phyloP scores from a whole-genome alignment of 371 early-diverging fungal genomes.

The Mucor racemosus region DNA sequence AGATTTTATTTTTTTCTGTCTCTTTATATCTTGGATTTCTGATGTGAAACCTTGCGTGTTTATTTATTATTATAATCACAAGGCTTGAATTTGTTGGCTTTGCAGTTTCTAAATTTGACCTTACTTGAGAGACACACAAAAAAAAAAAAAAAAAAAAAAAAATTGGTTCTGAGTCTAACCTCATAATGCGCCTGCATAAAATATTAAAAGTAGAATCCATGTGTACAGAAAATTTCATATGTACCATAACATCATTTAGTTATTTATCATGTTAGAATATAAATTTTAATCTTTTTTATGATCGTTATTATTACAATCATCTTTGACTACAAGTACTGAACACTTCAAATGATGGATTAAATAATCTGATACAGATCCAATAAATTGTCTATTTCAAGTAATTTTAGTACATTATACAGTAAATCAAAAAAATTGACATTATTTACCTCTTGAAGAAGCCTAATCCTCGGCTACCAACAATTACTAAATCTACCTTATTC shows the following conservation, averaged over 20 bases:
- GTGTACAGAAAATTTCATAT: neutral
- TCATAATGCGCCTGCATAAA: too few species aligned
- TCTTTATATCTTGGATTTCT: neutral
- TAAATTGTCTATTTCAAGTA: slow-evolving; percentile 18
- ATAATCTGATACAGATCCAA: slow-evolving; percentile 42
- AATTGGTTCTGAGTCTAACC: too few species aligned
- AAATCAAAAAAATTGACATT: neutral
- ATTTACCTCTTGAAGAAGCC: slow-evolving; percentile 30
- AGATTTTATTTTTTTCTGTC: neutral
- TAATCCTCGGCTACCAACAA: slow-evolving; percentile 32
- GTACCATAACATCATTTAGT: neutral
- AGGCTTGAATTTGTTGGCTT: slow-evolving; percentile 4
- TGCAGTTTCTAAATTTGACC: slow-evolving; percentile 4
- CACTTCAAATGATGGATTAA: slow-evolving; percentile 32
- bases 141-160: too few species aligned
- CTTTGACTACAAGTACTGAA: slow-evolving; percentile 30
- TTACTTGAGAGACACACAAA: neutral
- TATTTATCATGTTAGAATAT: too few species aligned
- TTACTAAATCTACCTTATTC: slow-evolving; percentile 24
- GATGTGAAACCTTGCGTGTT: neutral
- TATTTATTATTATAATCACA: neutral
- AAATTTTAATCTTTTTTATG: neutral
- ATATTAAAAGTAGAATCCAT: too few species aligned
- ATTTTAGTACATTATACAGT: neutral
- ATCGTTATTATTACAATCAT: slow-evolving; percentile 7